A percentile compares a stretch with the other conserved stretches of the same genome.
Conservation (phyloP, 2,329 filamentous ascomycete genomes). For the Juglanconis oblonga region DNA sequence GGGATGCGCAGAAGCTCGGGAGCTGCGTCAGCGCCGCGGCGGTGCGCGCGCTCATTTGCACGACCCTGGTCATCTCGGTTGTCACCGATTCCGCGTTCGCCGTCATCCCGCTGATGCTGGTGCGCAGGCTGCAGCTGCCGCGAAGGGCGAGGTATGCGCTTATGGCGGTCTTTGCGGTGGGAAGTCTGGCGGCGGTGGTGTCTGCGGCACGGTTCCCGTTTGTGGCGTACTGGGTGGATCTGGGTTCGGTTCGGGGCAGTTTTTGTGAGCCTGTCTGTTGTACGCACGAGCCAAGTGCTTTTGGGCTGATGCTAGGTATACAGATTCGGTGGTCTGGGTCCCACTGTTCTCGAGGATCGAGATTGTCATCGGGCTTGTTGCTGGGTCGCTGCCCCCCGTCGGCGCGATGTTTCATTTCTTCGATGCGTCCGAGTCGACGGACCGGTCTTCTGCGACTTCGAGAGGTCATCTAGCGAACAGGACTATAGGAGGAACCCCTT, state of each 20-base stretch:
- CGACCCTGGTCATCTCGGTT: neutral
- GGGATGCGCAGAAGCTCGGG: neutral
- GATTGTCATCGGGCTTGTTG: neutral
- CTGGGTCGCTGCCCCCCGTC: neutral
- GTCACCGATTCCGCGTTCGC: neutral
- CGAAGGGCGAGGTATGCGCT: neutral
- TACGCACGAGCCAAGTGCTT: too few species aligned
- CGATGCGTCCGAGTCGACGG: neutral
- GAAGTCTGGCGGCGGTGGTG: neutral
- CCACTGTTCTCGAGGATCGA: neutral
- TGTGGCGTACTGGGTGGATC: neutral
- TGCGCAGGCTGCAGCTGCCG: neutral
- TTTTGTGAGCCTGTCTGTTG: too few species aligned
- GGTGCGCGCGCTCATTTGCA: neutral
- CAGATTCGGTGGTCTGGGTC: neutral
- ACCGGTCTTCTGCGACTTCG: too few species aligned
- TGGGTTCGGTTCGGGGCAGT: too few species aligned
- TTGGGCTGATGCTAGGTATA: neutral
- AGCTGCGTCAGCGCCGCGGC: neutral
- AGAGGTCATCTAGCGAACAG: too few species aligned
- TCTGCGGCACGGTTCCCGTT: neutral
- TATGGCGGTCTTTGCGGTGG: neutral
- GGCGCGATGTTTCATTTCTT: neutral
- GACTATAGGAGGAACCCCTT: too few species aligned
- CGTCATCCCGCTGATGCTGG: neutral